Base-by-base conservation (phyloP, 495 filamentous ascomycete genomes). In the Penicillium nucicola region DNA sequence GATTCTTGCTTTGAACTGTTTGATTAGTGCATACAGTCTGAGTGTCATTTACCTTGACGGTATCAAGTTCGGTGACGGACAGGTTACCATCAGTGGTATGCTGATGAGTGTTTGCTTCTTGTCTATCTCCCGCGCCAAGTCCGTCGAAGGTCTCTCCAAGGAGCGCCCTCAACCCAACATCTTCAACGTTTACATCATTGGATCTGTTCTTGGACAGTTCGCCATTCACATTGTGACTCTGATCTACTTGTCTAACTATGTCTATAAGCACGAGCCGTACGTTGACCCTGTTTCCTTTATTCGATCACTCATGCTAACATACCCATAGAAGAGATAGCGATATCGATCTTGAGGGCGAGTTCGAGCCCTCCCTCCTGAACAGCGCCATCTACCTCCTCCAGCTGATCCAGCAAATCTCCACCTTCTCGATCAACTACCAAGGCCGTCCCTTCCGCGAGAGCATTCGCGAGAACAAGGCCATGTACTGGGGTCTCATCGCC, bases 21-120 rank as follows among this genome's bases (percentile, higher is more conserved):
- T 99, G 61, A 99, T 99, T 68, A 95, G 89, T 62, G 93, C 93
- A 17, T 99, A 99, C 82, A 96, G 91, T 74, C 69, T 97, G 59
- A 92, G 86, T 69, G 93, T 99, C 31, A 78, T 99, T 37, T 99
- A 99, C 63, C 76, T 99, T 6, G 93, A 97, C 57, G 93, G 93
- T 47, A 99, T 99, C 77, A 99, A 99, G 72, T 99, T 99, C 60
- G 91, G 93, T 39, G 93, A 99, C 70, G 92, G 92, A 25, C 93
- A 99, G 68, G 92, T 96, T 37, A 99, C 93, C 20, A 97, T 99
- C 66, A 96, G 90, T 56, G 93, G 93, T 57, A 97, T 99, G 90
- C 82, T 99, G 70, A 96, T 99, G 95, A 97, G 92, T 66, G 93
- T 99, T 43, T 99, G 93, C 78, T 99, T 97, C 78, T 74, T 99